Evolutionary conservation across 2,329 filamentous ascomycete species (phyloP).

Genomic region (Fusarium sp.): DNA sequence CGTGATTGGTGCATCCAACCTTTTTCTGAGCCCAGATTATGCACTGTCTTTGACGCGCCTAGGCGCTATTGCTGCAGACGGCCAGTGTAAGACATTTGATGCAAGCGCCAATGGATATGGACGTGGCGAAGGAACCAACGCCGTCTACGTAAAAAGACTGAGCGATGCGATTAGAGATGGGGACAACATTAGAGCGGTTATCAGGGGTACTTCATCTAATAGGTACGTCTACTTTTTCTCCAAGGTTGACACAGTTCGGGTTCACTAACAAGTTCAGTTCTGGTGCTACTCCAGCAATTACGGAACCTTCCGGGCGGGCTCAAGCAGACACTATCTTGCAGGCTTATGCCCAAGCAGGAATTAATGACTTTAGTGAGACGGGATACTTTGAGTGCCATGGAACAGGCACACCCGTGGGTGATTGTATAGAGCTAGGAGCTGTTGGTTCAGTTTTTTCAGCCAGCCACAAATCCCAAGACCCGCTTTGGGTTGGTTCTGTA

Average conservation of each 20-base stretch:
- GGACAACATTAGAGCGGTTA: conserved; percentile 66
- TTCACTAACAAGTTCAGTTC: conserved; percentile 54
- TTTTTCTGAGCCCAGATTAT: conserved; percentile 48
- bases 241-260: conserved; percentile 45
- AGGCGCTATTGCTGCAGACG: conserved; percentile 51
- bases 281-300: conserved; percentile 65
- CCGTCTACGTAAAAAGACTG: conserved; percentile 69
- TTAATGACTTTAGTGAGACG: conserved; percentile 44
- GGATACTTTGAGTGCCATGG: conserved; percentile 52
- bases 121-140: conserved; percentile 70
- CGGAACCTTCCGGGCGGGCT: conserved; percentile 63
- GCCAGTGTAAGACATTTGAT: conserved; percentile 64
- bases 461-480: conserved; percentile 40
- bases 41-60: conserved; percentile 44
- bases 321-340: conserved; percentile 57
- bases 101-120: conserved; percentile 66
- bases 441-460: conserved; percentile 52
- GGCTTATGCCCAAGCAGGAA: conserved; percentile 43
- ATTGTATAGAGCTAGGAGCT: conserved; percentile 51
- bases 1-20: conserved; percentile 53
- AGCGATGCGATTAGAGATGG: conserved; percentile 66
- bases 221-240: conserved; percentile 46
- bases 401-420: conserved; percentile 50
- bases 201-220: conserved; percentile 64
- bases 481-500: conserved; percentile 61